Base-by-base conservation (phyloP, 352 stramenopile genomes). In the Pythium pyrilobum region DNA sequence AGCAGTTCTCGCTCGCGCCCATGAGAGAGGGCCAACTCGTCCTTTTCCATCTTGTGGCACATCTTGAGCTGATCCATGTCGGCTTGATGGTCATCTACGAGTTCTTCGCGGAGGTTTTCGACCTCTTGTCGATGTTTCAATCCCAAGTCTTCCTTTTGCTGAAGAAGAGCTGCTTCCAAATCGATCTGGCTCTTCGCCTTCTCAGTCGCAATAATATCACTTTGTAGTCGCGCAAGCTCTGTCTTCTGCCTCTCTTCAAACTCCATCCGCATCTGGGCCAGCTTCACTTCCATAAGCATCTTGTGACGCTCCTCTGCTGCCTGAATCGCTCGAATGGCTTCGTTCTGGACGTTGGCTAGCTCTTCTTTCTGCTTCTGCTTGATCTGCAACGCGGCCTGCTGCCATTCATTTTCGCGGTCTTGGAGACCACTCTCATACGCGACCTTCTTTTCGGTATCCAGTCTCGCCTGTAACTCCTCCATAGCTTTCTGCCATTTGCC, bases 371-470 rank as follows among this genome's bases (percentile, higher is more conserved):
- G 81, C 29, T 77, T 75, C 15, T 72, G 69, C 46, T 92, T 92
- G 56, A 92, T 90, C 44, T 85, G 68, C 5, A 64, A 16, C 2
- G 81, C 81, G 4, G 81, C 81, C 38, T 84, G 71, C 47, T 90
- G 81, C 81, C 81, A 92, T 37, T 90, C 79, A 10, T 63, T 72
- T 50, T 92, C 81, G 1, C 81, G 79, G 59, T 92, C 81, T 33
- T 77, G 62, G 8, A 80, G n/a, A 0, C 81, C 81, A 55, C 66
- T 71, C 5, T 82, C 71, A 49, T 92, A 92, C 23, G 66, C 57
- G 5, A 70, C 54, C 21, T 75, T 75, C 38, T 81, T 89, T 21
- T 92, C 81, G 5, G 74, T 49, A 16, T 88, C 73, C 0, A 89
- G 49, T 5, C 81, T 68, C 42, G 74, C 72, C 32, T 89, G 75